Evolutionary conservation across 345 rosid genomes (phyloP), one percentile per base, ranked within the genome.

Genomic region (Brassica nigra): DNA sequence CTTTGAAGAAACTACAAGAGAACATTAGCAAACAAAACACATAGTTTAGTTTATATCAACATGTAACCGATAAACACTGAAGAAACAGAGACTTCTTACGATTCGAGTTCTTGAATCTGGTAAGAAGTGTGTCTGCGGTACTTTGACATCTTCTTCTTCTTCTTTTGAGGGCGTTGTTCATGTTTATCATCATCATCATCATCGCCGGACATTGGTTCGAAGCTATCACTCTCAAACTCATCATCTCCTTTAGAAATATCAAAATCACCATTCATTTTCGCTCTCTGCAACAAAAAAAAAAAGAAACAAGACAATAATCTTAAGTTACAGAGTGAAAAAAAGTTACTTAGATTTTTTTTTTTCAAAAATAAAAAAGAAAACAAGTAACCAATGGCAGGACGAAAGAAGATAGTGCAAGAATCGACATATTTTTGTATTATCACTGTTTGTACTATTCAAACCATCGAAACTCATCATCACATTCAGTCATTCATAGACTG

Each of bases 91-190:
- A 78, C 39, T 62, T 0, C 84, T 66, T 88, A 94, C 96, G 74
- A 30, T 85, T 94, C 98, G 67, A 94, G 97, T 74, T 87, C 92
- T 66, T 87, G 92, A 69, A 92, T 94, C 76, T 94, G 97, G 33
- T 72, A 61, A 7, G 89, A 82, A 70, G 90, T 90, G 83, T 94
- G 98, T 30, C 98, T 84, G 33, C 89, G 92, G 76, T 87, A 94
- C 81, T 86, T 88, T 8, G 68, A 42, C 34, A 61, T 28, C 68
- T 2, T 64, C 37, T 70, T 80, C 76, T 82, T 90, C 85, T 77
- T 84, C 63, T 59, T 23, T 28, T 59, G 27, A 3, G 86, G 86
- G 1, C 70, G 82, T 39, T 65, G 85, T 31, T 68, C 87, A 20
- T 89, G 84, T 3, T 84, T 87, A 20, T 78, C 84, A 42, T 37